Conservation (phyloP, 371 early-diverging fungal genomes). For the Basidiobolus heterosporus region DNA sequence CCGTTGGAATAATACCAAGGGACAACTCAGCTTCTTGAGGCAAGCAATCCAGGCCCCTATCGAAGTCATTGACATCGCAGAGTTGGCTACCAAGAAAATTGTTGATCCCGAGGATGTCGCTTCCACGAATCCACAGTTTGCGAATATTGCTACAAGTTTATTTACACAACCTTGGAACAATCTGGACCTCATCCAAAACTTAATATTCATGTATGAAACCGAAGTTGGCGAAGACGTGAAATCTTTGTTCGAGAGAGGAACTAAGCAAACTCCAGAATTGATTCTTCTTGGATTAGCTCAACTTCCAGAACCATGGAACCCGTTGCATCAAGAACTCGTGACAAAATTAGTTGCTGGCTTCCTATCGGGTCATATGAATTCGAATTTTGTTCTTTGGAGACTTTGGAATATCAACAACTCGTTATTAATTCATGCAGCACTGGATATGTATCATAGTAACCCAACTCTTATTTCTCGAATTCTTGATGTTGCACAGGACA, state of each 20-base stretch:
- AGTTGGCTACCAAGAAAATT: conserved; percentile 25
- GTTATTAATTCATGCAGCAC: conserved; percentile 39
- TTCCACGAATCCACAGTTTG: conserved; percentile 22
- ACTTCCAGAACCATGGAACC: conserved; percentile 29
- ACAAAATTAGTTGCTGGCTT: conserved; percentile 45
- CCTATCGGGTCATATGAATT: conserved; percentile 44
- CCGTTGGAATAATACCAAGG: conserved; percentile 52
- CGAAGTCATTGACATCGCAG: conserved; percentile 24
- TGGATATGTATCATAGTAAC: conserved; percentile 60
- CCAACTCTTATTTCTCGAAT: conserved; percentile 52
- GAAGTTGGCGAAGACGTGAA: conserved; percentile 43
- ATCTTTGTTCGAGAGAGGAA: conserved; percentile 39
- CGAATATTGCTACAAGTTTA: conserved; percentile 27
- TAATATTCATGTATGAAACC: conserved; percentile 42
- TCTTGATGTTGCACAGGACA: conserved; percentile 64
- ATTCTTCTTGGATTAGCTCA: conserved; percentile 60
- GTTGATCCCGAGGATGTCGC: conserved; percentile 34
- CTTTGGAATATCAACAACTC: conserved; percentile 54
- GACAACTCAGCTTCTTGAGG: conserved; percentile 53
- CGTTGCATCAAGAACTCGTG: conserved; percentile 48
- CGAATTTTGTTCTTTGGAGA: conserved; percentile 49
- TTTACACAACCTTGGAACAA: conserved; percentile 51
- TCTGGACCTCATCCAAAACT: conserved; percentile 52
- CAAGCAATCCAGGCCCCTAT: conserved; percentile 42
- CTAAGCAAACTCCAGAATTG: conserved; percentile 55